Evolutionary conservation across 208 protist genomes (phyloP).

Genomic region (Acanthamoeba lugdunensis): DNA sequence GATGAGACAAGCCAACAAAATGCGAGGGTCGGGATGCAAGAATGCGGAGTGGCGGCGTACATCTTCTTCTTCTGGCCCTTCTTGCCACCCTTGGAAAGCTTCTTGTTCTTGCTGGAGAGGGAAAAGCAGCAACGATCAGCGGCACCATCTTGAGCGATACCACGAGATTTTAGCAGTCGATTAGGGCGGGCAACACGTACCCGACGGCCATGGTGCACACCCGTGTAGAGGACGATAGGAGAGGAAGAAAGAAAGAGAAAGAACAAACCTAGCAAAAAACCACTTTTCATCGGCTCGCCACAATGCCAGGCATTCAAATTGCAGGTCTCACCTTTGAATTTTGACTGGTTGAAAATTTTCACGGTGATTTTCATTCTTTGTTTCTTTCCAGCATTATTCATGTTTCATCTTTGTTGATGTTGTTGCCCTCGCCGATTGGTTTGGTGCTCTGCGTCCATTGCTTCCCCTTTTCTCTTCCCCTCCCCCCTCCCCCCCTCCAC

Average conservation of each 20-base stretch:
- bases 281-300: background rate
- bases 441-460: no score
- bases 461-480: no score
- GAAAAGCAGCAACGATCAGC: background rate
- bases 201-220: constrained; percentile 63
- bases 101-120: constrained; percentile 66
- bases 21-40: background rate
- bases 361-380: no score
- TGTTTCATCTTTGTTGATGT: no score
- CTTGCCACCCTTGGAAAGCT: constrained; percentile 94
- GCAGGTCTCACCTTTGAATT: no score
- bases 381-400: no score
- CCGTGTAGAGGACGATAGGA: constrained; percentile 53
- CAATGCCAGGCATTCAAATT: no score
- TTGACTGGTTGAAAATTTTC: no score
- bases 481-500: no score
- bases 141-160: background rate
- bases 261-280: background rate
- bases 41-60: constrained; percentile 63
- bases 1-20: background rate
- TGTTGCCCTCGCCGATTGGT: no score
- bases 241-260: constrained; percentile 69
- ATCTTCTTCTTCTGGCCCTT: constrained; percentile 88
- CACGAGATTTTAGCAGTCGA: background rate
- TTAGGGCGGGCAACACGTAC: constrained; percentile 6